Evolutionary conservation across 192 early-diverging fungal species (phyloP).

Genomic region (Coemansia asiatica): DNA sequence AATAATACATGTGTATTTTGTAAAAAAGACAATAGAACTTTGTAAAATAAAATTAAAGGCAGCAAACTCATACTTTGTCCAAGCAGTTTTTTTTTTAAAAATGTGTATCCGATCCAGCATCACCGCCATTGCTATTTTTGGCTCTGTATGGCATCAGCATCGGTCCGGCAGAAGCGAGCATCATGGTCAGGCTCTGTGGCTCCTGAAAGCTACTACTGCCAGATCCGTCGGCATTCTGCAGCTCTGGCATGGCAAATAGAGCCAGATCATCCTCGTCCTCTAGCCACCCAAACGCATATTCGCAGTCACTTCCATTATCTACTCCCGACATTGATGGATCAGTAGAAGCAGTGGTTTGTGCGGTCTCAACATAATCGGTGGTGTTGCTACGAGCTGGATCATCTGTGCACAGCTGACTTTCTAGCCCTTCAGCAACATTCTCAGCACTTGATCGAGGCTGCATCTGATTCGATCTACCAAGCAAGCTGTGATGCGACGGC

Average conservation of each 20-base stretch:
- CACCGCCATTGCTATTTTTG: not conserved
- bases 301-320: conserved; percentile 19
- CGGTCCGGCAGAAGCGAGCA: conserved; percentile 44
- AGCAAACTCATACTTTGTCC: too few relatives aligned
- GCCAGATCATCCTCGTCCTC: conserved; percentile 49
- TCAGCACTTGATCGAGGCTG: not conserved
- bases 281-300: conserved; percentile 51
- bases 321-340: not conserved
- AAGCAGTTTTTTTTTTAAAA: too few relatives aligned
- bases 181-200: conserved; percentile 37
- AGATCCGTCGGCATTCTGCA: conserved; percentile 9
- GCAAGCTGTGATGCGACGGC: not conserved
- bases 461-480: not conserved
- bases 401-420: not conserved
- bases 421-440: not conserved
- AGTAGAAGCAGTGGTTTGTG: not conserved
- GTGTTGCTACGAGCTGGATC: not conserved
- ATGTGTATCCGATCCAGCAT: conserved; percentile 7
- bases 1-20: not conserved
- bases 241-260: conserved; percentile 45
- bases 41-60: not conserved
- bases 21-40: not conserved
- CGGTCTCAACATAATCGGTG: not conserved
- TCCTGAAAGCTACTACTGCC: conserved; percentile 6
- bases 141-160: conserved; percentile 36